Conservation (phyloP, 805 yeast species). For the Yarrowia deformans region DNA sequence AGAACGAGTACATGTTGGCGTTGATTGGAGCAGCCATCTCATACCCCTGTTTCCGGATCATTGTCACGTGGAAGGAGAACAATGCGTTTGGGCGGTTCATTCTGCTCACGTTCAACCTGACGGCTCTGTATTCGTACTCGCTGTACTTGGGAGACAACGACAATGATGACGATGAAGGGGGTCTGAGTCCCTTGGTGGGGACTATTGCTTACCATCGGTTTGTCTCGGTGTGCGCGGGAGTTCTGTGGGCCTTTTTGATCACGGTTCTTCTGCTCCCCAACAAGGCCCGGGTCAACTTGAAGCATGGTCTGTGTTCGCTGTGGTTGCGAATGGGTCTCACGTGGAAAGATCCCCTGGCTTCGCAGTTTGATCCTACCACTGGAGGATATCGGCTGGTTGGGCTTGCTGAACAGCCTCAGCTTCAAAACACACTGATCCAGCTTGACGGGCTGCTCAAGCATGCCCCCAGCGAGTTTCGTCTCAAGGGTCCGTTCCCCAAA, state of each 20-base stretch:
- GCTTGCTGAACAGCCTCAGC: constrained; percentile 50
- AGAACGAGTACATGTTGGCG: constrained; percentile 62
- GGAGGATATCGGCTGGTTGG: constrained; percentile 43
- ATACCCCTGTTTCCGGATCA: constrained; percentile 58
- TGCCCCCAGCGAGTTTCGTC: constrained; percentile 76
- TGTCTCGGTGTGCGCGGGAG: constrained; percentile 73
- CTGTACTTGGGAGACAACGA: constrained; percentile 63
- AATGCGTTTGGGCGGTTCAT: constrained; percentile 60
- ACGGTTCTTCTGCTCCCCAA: constrained; percentile 73
- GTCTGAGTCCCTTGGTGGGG: constrained; percentile 67
- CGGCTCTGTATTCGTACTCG: constrained; percentile 77
- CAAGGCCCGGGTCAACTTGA: constrained; percentile 74
- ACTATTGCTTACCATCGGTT: constrained; percentile 84
- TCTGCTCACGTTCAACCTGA: constrained; percentile 75
- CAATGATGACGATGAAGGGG: constrained; percentile 68
- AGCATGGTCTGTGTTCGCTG: constrained; percentile 67
- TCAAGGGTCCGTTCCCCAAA: constrained; percentile 75
- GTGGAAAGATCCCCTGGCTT: constrained; percentile 74
- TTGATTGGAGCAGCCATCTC: constrained; percentile 55
- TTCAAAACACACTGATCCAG: constrained; percentile 65
- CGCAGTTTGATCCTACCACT: constrained; percentile 39
- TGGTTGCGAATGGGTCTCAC: constrained; percentile 84
- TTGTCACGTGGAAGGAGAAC: constrained; percentile 69
- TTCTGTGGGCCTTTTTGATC: constrained; percentile 76
- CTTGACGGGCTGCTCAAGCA: constrained; percentile 66